These are phyloP conservation scores for Ophiostoma sp. DNA, from an alignment of 2,329 filamentous ascomycete species.

Conservation along the genomic window DNA sequence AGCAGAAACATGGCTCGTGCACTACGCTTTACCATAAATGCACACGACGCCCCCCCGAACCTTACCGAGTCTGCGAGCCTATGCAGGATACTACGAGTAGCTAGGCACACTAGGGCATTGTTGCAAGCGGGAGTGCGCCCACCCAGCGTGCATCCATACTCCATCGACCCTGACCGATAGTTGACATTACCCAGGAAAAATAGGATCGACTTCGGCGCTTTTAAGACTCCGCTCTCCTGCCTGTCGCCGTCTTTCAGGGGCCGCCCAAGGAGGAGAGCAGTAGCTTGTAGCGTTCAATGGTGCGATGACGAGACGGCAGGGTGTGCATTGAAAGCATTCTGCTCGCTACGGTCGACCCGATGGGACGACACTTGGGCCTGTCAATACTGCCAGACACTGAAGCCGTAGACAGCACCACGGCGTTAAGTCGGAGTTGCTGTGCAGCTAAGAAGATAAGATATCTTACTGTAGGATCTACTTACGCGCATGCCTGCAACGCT, in stretches of 20 bases:
- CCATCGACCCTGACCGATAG: background rate
- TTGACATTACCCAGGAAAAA: background rate
- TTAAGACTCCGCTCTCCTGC: background rate
- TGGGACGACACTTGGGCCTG: no score
- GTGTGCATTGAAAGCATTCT: background rate
- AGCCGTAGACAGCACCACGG: no score
- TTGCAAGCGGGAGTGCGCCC: background rate
- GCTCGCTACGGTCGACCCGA: background rate
- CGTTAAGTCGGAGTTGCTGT: no score
- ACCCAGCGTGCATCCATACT: background rate
- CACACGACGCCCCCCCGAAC: no score
- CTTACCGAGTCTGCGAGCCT: no score
- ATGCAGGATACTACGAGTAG: background rate
- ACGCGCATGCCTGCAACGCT: no score
- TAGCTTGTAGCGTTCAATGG: no score
- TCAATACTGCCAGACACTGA: no score
- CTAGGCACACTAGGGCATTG: background rate
- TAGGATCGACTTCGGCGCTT: background rate
- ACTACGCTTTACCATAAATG: no score
- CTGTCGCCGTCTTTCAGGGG: background rate
- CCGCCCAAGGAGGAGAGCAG: background rate
- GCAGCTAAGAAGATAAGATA: no score
- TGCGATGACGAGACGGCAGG: constrained; percentile 2
- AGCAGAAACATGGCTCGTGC: no score
- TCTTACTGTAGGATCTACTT: no score